Evolutionary conservation across 306 rosid species (phyloP).

Genomic region (Cyamopsis tetragonoloba): DNA sequence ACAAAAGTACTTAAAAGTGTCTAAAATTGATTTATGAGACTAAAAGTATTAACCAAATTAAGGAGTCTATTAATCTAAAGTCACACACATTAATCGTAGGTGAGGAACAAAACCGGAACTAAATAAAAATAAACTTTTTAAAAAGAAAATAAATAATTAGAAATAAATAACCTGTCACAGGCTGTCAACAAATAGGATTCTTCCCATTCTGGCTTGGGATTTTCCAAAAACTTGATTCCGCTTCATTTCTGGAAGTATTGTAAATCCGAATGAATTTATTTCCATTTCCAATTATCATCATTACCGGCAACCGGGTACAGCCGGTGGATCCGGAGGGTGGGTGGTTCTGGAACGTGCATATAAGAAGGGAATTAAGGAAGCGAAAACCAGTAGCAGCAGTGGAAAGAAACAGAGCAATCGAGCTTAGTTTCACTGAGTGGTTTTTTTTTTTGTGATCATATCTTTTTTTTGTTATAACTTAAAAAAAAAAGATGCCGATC

Average conservation of each 20-base stretch:
- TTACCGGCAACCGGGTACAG: conserved; percentile 56
- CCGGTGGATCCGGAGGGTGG: conserved; percentile 25
- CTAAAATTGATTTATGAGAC: too few relatives aligned
- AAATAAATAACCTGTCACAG: conserved; percentile 34
- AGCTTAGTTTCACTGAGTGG: neutral
- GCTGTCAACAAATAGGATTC: conserved; percentile 32
- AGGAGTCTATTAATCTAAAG: too few relatives aligned
- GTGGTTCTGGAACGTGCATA: conserved; percentile 25
- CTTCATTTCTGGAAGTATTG: neutral
- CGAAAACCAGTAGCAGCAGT: conserved; percentile 4
- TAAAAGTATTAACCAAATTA: too few relatives aligned
- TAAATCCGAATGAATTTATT: conserved; percentile 18
- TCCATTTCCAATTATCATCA: too few relatives aligned
- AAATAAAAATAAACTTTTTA: neutral
- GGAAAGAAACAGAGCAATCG: neutral
- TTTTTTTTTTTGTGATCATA: too few relatives aligned
- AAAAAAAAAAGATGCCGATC: conserved; percentile 58
- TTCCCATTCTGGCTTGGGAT: neutral
- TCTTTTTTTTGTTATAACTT: too few relatives aligned
- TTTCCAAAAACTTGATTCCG: conserved; percentile 16
- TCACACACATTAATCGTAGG: too few relatives aligned
- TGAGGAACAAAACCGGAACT: too few relatives aligned
- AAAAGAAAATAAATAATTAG: neutral
- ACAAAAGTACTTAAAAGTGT: too few relatives aligned
- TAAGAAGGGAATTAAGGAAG: conserved; percentile 25